phyloP scores from a whole-genome alignment of 2,329 filamentous ascomycete genomes.

The Fusarium sacchari region DNA sequence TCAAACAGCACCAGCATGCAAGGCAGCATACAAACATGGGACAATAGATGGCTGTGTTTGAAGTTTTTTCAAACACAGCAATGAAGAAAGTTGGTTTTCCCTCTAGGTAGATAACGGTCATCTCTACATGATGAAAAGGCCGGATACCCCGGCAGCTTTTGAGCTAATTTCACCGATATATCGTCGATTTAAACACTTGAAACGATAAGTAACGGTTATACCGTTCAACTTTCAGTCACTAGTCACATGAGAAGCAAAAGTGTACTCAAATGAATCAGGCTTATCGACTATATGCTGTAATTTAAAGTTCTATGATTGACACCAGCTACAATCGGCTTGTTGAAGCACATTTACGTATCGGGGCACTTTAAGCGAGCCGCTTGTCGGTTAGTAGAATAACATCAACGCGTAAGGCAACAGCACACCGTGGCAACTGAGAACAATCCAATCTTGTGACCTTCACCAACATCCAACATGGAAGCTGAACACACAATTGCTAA shows the following conservation, averaged over 20 bases:
- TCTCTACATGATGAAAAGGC: neutral
- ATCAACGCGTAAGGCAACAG: neutral
- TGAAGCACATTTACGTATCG: neutral
- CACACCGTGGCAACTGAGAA: neutral
- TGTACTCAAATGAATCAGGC: neutral
- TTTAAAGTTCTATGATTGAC: neutral
- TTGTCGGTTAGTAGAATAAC: neutral
- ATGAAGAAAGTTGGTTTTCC: too few relatives aligned
- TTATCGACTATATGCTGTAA: neutral
- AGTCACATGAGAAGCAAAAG: neutral
- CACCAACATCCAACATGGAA: neutral
- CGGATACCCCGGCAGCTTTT: too few relatives aligned
- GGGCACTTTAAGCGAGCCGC: neutral
- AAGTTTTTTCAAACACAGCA: neutral
- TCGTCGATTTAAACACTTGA: accelerated
- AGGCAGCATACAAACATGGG: neutral
- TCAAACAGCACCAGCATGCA: too few relatives aligned
- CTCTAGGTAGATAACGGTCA: accelerated
- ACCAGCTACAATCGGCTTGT: neutral
- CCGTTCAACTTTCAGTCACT: accelerated
- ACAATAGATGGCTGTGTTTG: neutral
- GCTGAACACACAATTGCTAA: accelerated
- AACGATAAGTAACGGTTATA: neutral
- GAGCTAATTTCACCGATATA: neutral
- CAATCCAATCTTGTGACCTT: neutral